A percentile compares a stretch with the other conserved stretches of the same genome.
These are phyloP conservation scores for Perkinsus olseni DNA, from an alignment of 169 alveolate species.

Conservation along the genomic window DNA sequence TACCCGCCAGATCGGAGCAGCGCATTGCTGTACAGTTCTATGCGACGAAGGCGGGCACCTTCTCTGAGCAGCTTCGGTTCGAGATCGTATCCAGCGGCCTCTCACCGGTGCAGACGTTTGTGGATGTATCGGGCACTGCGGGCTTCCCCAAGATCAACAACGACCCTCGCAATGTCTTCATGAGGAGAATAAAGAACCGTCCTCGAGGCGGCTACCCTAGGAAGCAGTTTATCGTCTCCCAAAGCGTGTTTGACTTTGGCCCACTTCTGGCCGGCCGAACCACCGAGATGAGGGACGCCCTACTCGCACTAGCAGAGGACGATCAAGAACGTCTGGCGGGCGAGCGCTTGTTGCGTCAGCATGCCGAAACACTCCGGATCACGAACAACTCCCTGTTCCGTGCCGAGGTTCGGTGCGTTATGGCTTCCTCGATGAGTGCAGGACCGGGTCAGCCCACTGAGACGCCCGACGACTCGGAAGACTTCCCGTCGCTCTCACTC, in stretches of 20 bases:
- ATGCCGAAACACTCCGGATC: constrained; percentile 25
- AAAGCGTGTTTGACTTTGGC: constrained; percentile 81
- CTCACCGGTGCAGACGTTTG: constrained; percentile 47
- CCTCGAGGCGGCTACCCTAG: constrained; percentile 55
- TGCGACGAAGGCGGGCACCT: constrained; percentile 57
- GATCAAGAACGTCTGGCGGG: background rate
- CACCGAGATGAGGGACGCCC: constrained; percentile 40
- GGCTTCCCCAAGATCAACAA: constrained; percentile 71
- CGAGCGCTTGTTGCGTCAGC: constrained; percentile 5
- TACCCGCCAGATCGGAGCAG: constrained; percentile 57
- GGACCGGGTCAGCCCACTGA: background rate
- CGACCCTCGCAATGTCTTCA: constrained; percentile 59
- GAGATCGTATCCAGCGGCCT: constrained; percentile 54
- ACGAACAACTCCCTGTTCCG: constrained; percentile 32
- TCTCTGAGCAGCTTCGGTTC: constrained; percentile 56
- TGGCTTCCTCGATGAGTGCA: background rate
- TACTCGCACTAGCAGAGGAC: background rate
- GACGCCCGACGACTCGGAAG: background rate
- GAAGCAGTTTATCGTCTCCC: constrained; percentile 47
- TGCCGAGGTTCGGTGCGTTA: background rate
- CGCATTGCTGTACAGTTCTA: constrained; percentile 61
- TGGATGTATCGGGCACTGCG: constrained; percentile 57
- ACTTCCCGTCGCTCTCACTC: background rate
- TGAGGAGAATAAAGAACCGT: constrained; percentile 45
- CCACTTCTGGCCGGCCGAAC: constrained; percentile 77